Evolutionary conservation across 202 grass and related monocot genomes (phyloP), one percentile per base, ranked within the genome.

Genomic region (Elaeis oleifera): DNA sequence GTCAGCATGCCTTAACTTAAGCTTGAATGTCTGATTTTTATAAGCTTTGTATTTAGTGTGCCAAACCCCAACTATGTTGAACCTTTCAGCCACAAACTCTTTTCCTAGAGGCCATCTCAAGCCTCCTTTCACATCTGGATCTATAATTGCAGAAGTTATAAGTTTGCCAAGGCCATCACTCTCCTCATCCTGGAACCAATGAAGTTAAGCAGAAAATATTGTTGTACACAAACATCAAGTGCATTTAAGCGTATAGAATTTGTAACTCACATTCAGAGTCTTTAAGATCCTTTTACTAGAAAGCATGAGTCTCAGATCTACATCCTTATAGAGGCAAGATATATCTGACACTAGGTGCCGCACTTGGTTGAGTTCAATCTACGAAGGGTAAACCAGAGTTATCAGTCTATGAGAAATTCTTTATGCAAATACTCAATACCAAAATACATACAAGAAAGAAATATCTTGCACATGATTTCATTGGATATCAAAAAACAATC

Each of bases 261-360:
- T 56, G 53, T 19, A 62, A 81, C 81, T 88, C 52, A 90, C 91
- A 55, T 88, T 74, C 56, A 77, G 39, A 23, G 50, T 80, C 68
- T 83, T 83, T 48, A 81, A 59, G 54, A 70, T 17, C 59, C 76
- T 83, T 68, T 88, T 88, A 16, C 71, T 79, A 58, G 5, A 39
- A 16, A 88, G 71, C 79, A 85, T 90, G 50, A 96, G 70, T 81
- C 87, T 81, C 49, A 96, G 57, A 71, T 96, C 84, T 16, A 85
- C 58, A 71, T 78, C 68, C 61, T 84, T 92, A 59, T 53, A 70
- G 31, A 84, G 50, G 63, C 78, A 95, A 19, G 83, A 95, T 69
- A 90, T 65, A 48, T 90, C 86, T 71, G 76, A 79, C 67, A 95
- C 90, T 57, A 95, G 75, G 25, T 90, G 70, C 0, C 80, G 67